Base-by-base conservation (phyloP, 192 early-diverging fungal genomes). In the Entophlyctis luteolus region DNA sequence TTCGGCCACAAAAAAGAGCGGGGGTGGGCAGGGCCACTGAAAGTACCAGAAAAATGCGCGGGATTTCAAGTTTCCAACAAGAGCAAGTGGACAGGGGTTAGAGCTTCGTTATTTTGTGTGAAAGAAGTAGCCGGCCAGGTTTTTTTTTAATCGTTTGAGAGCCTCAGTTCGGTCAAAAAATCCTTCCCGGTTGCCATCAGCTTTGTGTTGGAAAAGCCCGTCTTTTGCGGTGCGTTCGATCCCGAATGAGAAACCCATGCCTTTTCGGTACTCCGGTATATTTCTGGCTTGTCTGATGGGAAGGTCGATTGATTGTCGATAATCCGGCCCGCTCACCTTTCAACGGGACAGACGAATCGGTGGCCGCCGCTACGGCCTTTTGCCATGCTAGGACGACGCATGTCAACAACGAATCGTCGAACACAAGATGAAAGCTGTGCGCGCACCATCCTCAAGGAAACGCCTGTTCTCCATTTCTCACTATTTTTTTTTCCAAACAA, bases 131-230 rank as follows among this genome's bases (percentile, higher is more conserved):
- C n/a, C n/a, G n/a, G n/a, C n/a, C n/a, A n/a, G n/a, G n/a, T 42
- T 42, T 42, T 12, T 42, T 42, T 42, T 42, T 12, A 42, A 8
- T 42, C 8, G 39, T 42, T 12, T 42, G 10, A 42, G 8, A 42
- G 39, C 50, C 55, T 66, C 33, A 66, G 22, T 28, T 66, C 63
- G 14, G 63, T 14, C 4, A 52, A 28, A 18, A 66, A 37, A 52
- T 66, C 63, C 63, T 66, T 66, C 18, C 63, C 63, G 27, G 52
- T 66, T 33, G 63, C 63, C 63, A 66, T 66, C 22, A 66, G 63
- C 42, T 66, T 66, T 10, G 63, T 39, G 35, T 29, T 10, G 0
- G 63, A 23, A 6, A 66, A 33, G 0, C 48, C 52, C 39, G 39
- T 42, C n/a, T 42, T 42, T 33, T 12, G 14, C 3, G 47, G n/a